phyloP scores from a whole-genome alignment of 2,329 filamentous ascomycete species.

The Thielaviopsis musarum region DNA sequence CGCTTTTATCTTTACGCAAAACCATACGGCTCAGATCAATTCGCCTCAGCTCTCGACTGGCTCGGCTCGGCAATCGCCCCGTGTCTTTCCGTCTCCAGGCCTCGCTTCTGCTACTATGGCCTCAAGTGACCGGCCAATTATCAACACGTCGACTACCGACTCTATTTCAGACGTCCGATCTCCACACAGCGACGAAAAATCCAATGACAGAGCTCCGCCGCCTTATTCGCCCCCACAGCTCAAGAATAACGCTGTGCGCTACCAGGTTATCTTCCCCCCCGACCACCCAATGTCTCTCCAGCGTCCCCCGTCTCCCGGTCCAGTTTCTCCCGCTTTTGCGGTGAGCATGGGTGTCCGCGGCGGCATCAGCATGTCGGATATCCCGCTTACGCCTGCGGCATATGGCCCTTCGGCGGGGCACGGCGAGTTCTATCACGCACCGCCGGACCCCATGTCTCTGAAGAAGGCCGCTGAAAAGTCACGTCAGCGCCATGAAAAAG shows the following conservation, averaged over 20 bases:
- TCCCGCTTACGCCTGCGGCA: slow-evolving; percentile 33
- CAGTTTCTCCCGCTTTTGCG: slow-evolving; percentile 44
- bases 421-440: slow-evolving; percentile 25
- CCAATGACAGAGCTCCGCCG: slow-evolving; percentile 24
- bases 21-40: neutral
- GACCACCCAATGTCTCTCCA: slow-evolving; percentile 29
- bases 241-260: slow-evolving; percentile 25
- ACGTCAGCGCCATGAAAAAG: slow-evolving; percentile 44
- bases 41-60: neutral
- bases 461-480: slow-evolving; percentile 13
- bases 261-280: slow-evolving; percentile 42
- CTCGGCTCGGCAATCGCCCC: neutral
- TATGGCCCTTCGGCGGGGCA: slow-evolving; percentile 25
- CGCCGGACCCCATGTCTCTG: slow-evolving; percentile 26
- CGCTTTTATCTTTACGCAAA: neutral
- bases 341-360: slow-evolving; percentile 44
- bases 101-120: slow-evolving; percentile 13
- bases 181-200: slow-evolving; percentile 7
- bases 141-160: neutral
- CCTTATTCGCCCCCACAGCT: slow-evolving; percentile 36
- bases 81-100: slow-evolving; percentile 5
- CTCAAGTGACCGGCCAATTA: slow-evolving; percentile 7
- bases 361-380: slow-evolving; percentile 41
- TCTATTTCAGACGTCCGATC: neutral
- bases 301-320: slow-evolving; percentile 41